Evolutionary conservation across 2,329 filamentous ascomycete genomes (phyloP).

Genomic region (Graphilbum fragrans): DNA sequence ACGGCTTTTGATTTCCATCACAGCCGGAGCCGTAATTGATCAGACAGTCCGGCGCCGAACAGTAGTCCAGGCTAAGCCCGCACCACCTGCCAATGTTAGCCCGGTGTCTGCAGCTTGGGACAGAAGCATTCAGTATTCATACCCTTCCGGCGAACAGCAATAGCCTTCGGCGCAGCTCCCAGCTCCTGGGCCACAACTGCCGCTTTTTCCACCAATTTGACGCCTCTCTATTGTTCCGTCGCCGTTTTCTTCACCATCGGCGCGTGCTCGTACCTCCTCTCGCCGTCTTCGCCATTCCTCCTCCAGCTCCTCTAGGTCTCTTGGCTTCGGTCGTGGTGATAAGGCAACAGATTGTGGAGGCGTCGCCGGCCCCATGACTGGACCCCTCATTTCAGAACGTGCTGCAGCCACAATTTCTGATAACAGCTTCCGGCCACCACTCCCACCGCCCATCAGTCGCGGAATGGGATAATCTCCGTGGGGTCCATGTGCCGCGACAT

Average conservation of each 20-base stretch:
- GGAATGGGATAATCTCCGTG: conserved; percentile 14
- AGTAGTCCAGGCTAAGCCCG: conserved; percentile 41
- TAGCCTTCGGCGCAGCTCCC: conserved; percentile 19
- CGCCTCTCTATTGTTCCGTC: neutral
- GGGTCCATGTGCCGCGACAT: conserved; percentile 13
- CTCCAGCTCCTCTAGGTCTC: too few species aligned
- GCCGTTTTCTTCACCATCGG: neutral
- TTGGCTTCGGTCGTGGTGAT: too few species aligned
- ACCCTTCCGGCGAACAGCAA: conserved; percentile 23
- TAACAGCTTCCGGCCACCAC: conserved; percentile 15
- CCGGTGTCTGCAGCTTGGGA: neutral
- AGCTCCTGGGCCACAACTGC: conserved; percentile 15
- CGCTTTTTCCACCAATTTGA: conserved; percentile 13
- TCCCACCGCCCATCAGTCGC: conserved; percentile 14
- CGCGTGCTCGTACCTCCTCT: too few species aligned
- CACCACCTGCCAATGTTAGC: conserved; percentile 31
- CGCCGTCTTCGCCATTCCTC: too few species aligned
- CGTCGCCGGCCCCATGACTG: too few species aligned
- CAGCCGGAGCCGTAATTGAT: conserved; percentile 49
- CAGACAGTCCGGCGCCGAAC: conserved; percentile 48
- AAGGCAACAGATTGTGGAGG: too few species aligned
- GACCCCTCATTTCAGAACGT: too few species aligned
- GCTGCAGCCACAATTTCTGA: conserved; percentile 10
- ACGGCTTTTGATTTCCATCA: conserved; percentile 42
- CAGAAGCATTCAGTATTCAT: neutral